Evolutionary conservation across 768 basidiomycete species (phyloP).

Genomic region (Termitomyces sp.): DNA sequence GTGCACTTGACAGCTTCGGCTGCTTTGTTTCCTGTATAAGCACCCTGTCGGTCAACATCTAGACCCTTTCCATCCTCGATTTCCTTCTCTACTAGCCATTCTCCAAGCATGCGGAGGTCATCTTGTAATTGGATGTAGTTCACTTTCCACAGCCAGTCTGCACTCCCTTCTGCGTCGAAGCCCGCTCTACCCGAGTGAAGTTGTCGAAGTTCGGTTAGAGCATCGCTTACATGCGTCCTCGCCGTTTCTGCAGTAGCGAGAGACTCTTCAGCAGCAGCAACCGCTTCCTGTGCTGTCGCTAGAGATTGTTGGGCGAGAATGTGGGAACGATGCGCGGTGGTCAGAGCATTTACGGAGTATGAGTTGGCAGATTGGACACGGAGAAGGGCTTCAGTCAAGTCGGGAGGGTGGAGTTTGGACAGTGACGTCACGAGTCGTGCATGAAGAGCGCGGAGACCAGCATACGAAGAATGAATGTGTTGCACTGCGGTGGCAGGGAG

Average conservation of each 20-base stretch:
- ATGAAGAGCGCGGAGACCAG: conserved; percentile 19
- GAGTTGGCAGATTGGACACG: conserved; percentile 20
- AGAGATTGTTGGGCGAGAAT: conserved; percentile 26
- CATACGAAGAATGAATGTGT: conserved; percentile 6
- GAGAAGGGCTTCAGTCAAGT: conserved; percentile 13
- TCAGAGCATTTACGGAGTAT: conserved; percentile 17
- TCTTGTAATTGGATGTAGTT: conserved; percentile 10
- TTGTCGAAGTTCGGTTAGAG: conserved; percentile 18
- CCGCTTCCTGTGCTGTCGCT: conserved; percentile 20
- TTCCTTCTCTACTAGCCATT: conserved; percentile 15
- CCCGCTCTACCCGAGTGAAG: conserved; percentile 2
- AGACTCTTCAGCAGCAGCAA: conserved; percentile 22
- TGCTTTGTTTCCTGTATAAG: neutral
- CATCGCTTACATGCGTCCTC: conserved; percentile 17
- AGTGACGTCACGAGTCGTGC: conserved; percentile 16
- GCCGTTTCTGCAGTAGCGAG: conserved; percentile 19
- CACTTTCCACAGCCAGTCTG: conserved; percentile 12
- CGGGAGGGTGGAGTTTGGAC: conserved; percentile 15
- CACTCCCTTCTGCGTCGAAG: neutral
- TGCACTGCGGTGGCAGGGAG: neutral
- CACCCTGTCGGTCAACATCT: conserved; percentile 11
- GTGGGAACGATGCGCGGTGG: conserved; percentile 21
- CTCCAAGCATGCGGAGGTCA: conserved; percentile 12
- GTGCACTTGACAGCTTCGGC: neutral
- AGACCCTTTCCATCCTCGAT: conserved; percentile 14